Base-by-base conservation (phyloP, 1,139 yeast species). In the Kodamaea sp. region DNA sequence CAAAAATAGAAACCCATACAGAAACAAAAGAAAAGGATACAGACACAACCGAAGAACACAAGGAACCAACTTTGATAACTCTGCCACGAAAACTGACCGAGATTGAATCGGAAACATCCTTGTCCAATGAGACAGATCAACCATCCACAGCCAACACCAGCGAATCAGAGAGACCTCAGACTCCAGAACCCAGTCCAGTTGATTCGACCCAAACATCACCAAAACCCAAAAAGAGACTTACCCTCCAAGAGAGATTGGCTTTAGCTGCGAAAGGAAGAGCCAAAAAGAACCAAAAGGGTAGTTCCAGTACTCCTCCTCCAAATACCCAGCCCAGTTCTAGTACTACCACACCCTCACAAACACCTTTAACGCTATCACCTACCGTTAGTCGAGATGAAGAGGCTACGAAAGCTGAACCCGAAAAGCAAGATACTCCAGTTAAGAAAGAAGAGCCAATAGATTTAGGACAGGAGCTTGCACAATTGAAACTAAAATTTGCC, bases 231-330 rank as follows among this genome's bases (percentile, higher is more conserved):
- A 78, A 79, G 47, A 67, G 86, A 46, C 62, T 83, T 28, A 75
- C 94, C 0, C 64, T 86, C 48, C 90, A 87, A 51, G 95, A 88
- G 50, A 66, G 96, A 43, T 66, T 88, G 38, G 94, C 94, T 1
- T 61, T 81, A 47, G 96, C 96, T 1, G 89, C 90, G 4, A 78
- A 77, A 47, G 68, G 75, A 3, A 70, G 64, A 29, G 59, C 57
- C 31, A 55, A 50, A 30, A 39, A 40, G 20, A 15, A 16, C 8
- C 22, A 18, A 20, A 39, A 39, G 29, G 37, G 43, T 4, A 26
- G 14, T 6, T 25, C 42, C 1, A 18, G 37, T 3, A 34, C 41
- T 2, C 43, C 44, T 2, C 26, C 41, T 7, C 29, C 43, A 1
- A 27, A 42, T 2, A 27, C 24, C 4, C 22, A 43, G 2, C 19